phyloP scores from a whole-genome alignment of 2,329 filamentous ascomycete species.

The Graphiopsis chlorocephala region DNA sequence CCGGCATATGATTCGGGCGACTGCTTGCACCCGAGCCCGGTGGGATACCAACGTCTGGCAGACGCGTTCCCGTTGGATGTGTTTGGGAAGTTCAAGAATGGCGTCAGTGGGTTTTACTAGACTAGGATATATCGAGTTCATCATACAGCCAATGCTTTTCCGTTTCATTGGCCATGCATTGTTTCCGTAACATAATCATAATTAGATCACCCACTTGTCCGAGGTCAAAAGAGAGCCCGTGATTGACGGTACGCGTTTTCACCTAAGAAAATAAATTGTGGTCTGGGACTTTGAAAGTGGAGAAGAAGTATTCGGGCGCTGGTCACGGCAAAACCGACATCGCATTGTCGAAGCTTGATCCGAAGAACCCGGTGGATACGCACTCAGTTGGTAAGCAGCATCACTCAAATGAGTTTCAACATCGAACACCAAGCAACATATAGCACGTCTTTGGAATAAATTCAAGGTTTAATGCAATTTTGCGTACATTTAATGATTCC shows the following conservation, averaged over 20 bases:
- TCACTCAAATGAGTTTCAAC: too few relatives aligned
- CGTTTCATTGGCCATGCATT: too few relatives aligned
- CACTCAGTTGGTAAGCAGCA: neutral
- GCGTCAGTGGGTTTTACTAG: conserved; percentile 23
- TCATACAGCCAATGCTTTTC: neutral
- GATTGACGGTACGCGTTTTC: too few relatives aligned
- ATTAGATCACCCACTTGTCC: too few relatives aligned
- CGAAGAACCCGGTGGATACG: neutral
- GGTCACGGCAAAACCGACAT: neutral
- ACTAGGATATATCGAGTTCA: neutral
- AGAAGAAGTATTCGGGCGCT: too few relatives aligned
- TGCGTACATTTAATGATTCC: neutral
- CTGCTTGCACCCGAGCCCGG: conserved; percentile 61
- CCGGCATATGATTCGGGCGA: conserved; percentile 59
- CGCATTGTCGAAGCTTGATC: neutral
- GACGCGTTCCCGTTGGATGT: conserved; percentile 57
- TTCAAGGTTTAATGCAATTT: neutral
- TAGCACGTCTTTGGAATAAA: neutral
- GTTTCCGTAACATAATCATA: too few relatives aligned
- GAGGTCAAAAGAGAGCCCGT: too few relatives aligned
- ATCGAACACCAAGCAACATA: too few relatives aligned
- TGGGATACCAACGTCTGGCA: conserved; percentile 60
- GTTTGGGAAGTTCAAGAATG: conserved; percentile 40
- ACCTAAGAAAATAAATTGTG: too few relatives aligned
- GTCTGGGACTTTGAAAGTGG: too few relatives aligned